Base-by-base conservation (phyloP, 441 rosid species). In the Erysimum pusillum region DNA sequence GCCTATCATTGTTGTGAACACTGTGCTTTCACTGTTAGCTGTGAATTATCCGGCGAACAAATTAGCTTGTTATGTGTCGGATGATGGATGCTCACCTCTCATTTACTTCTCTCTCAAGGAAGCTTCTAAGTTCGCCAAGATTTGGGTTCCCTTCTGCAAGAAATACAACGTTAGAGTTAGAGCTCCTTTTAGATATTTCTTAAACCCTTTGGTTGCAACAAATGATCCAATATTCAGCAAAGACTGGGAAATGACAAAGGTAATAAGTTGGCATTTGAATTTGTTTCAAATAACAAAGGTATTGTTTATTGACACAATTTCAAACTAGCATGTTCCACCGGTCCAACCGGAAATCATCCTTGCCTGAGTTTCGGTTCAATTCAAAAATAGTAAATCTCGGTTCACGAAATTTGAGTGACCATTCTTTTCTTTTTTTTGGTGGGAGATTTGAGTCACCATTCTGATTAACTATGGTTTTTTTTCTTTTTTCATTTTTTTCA, bases 31-130 rank as follows among this genome's bases (percentile, higher is more conserved):
- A 2, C 66, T 90, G 36, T 15, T 92, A 81, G 93, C 96, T 0
- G 82, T 90, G 14, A 91, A 92, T 66, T 92, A 92, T 74, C 98
- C 96, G 4, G 85, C 82, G 9, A 64, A 87, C 5, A 90, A 85
- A 69, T 77, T 92, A 7, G 92, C 96, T 4, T 90, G 94, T 84
- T 90, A 90, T 61, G 84, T 92, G 0, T 92, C 97, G 0, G 96
- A 92, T 14, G 96, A 90, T 9, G 91, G 90, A 69, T 69, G 80
- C 31, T 90, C 97, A 4, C 79, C 85, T 46, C 68, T 84, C 63
- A 86, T 80, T 48, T 89, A 74, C 76, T 86, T 84, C 52, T 82
- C 93, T 67, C 81, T 90, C 8, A 76, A 74, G 57, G 89, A 89
- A 67, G 88, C 93, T 7, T 83, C 85, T 0, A 88, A 82, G 38